Conservation (phyloP, 805 yeast genomes). For the Ogataea ganodermae region DNA sequence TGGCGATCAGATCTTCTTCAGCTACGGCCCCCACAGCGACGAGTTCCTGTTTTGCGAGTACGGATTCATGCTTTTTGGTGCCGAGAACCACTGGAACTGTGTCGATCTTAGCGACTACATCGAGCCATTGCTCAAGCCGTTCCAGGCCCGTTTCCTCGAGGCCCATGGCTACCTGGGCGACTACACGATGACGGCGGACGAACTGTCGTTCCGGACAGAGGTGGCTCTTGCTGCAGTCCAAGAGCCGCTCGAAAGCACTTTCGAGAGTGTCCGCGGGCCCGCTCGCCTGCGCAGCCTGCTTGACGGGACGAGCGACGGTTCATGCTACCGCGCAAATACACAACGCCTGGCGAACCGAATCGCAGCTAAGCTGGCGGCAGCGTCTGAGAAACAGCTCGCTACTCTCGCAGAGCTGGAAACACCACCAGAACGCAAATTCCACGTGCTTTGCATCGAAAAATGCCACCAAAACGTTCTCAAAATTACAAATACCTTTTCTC, state of each 20-base stretch:
- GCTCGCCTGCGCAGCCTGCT: slow-evolving; percentile 40
- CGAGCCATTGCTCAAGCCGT: slow-evolving; percentile 33
- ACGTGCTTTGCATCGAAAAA: not conserved
- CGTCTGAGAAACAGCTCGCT: slow-evolving; percentile 3
- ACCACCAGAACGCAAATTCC: not conserved
- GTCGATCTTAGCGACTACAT: slow-evolving; percentile 61
- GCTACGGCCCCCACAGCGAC: slow-evolving; percentile 89
- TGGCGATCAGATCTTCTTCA: slow-evolving; percentile 63
- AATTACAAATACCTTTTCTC: not conserved
- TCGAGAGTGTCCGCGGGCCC: slow-evolving; percentile 26
- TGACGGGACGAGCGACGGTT: slow-evolving; percentile 53
- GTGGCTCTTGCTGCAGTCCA: slow-evolving; percentile 69
- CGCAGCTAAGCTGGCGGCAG: slow-evolving; percentile 29
- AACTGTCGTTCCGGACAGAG: slow-evolving; percentile 70
- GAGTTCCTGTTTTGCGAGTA: slow-evolving; percentile 82
- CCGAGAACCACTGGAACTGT: slow-evolving; percentile 63
- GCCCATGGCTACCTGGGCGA: slow-evolving; percentile 66
- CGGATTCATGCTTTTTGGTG: slow-evolving; percentile 61
- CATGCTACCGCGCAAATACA: slow-evolving; percentile 37
- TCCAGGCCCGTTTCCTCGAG: slow-evolving; percentile 49
- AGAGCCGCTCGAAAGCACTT: slow-evolving; percentile 25
- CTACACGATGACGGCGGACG: slow-evolving; percentile 58
- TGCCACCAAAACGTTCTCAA: not conserved
- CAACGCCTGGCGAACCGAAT: slow-evolving; percentile 36
- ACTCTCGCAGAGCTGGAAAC: not conserved